phyloP scores from a whole-genome alignment of 176 grass and related monocot species.

The Lolium perenne region DNA sequence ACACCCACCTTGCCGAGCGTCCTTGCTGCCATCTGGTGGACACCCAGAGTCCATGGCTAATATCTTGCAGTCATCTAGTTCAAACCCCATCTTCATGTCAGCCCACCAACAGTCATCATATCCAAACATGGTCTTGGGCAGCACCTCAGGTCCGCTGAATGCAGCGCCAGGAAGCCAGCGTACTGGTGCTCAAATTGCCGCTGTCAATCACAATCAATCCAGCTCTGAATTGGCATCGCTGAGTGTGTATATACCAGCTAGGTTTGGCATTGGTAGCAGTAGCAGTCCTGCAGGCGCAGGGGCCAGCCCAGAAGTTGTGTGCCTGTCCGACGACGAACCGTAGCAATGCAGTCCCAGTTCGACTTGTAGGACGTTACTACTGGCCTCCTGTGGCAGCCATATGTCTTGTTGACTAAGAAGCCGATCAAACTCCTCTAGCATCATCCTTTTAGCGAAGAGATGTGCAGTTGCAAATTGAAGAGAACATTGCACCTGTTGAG shows the following conservation, averaged over 20 bases:
- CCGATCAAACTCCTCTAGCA: background rate
- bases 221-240: background rate
- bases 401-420: background rate
- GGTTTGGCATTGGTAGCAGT: background rate
- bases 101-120: background rate
- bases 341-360: background rate
- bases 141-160: background rate
- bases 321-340: constrained; percentile 44
- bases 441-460: constrained; percentile 18
- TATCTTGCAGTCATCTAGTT: background rate
- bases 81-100: background rate
- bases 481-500: background rate
- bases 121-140: background rate
- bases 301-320: constrained; percentile 1
- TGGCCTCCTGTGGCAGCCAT: background rate
- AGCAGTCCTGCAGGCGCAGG: background rate
- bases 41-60: constrained; percentile 8
- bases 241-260: background rate
- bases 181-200: constrained; percentile 15
- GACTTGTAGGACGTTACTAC: background rate
- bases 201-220: background rate
- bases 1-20: background rate
- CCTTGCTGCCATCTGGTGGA: background rate
- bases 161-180: background rate
- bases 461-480: background rate